Evolutionary conservation across 2,329 filamentous ascomycete genomes (phyloP).

Genomic region (Orbilia ellipsospora): DNA sequence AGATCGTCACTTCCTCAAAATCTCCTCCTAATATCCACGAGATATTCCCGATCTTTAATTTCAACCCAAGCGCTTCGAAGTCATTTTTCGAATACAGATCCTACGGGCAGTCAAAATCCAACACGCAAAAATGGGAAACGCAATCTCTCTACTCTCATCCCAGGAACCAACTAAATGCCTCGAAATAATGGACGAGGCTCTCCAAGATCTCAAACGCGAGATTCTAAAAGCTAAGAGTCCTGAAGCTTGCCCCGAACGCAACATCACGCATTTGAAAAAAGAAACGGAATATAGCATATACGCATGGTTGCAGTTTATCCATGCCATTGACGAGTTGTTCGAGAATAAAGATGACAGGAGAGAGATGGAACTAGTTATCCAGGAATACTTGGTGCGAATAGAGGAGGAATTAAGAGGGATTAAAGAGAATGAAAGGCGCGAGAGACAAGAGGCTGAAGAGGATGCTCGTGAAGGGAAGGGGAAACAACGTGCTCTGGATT

Average conservation of each 20-base stretch:
- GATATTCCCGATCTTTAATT: too few relatives aligned
- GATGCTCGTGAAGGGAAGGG: too few relatives aligned
- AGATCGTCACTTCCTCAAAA: too few relatives aligned
- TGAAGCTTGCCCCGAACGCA: too few relatives aligned
- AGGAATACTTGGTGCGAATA: not conserved
- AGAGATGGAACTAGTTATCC: slow-evolving; percentile 6
- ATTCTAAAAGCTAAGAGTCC: not conserved
- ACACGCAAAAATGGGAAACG: slow-evolving; percentile 3
- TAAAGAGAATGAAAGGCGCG: not conserved
- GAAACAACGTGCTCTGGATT: too few relatives aligned
- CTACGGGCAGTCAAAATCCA: too few relatives aligned
- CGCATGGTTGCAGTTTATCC: slow-evolving; percentile 1
- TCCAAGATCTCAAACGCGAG: not conserved
- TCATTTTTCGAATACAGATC: too few relatives aligned
- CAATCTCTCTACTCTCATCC: slow-evolving; percentile 13
- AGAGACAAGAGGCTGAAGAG: too few relatives aligned
- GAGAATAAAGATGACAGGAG: not conserved
- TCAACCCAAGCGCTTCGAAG: too few relatives aligned
- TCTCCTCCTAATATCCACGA: too few relatives aligned
- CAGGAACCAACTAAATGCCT: slow-evolving; percentile 21
- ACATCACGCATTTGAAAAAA: not conserved
- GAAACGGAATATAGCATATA: not conserved
- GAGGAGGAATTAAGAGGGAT: not conserved
- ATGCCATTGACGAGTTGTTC: not conserved
- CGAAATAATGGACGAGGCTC: slow-evolving; percentile 13